Conservation (phyloP, 78 protist species). For the Dictyostelium brefeldianum region DNA sequence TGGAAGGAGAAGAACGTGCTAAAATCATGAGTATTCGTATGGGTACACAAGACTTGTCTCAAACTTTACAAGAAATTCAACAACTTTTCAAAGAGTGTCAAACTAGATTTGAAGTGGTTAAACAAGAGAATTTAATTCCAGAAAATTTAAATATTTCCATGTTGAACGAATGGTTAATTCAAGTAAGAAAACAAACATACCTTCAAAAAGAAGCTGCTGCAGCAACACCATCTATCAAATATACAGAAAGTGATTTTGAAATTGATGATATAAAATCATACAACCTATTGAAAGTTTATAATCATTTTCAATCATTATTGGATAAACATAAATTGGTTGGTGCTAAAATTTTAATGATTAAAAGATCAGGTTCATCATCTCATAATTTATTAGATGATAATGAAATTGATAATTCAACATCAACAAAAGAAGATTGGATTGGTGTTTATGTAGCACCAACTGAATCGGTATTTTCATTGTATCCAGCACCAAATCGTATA, state of each 20-base stretch:
- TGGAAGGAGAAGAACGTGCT: conserved; percentile 40
- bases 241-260: background rate
- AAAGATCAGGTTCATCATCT: conserved; percentile 39
- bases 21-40: conserved; percentile 57
- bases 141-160: background rate
- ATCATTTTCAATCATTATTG: conserved; percentile 4
- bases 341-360: conserved; percentile 10
- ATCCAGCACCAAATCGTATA: conserved; percentile 23
- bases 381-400: conserved; percentile 23
- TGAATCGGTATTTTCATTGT: conserved; percentile 1
- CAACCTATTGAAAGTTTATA: background rate
- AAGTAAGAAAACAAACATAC: conserved; percentile 22
- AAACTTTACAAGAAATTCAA: background rate
- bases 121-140: background rate
- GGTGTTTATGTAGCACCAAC: conserved; percentile 25
- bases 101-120: background rate
- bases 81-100: background rate
- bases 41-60: conserved; percentile 9
- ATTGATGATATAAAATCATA: conserved; percentile 8
- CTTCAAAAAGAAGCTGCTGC: background rate
- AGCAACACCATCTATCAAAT: background rate
- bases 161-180: conserved; percentile 33
- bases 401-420: background rate
- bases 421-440: conserved; percentile 46
- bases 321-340: background rate